Evolutionary conservation across 164 flowering plant species (phyloP).

Genomic region (Paratinospora sagittata): DNA sequence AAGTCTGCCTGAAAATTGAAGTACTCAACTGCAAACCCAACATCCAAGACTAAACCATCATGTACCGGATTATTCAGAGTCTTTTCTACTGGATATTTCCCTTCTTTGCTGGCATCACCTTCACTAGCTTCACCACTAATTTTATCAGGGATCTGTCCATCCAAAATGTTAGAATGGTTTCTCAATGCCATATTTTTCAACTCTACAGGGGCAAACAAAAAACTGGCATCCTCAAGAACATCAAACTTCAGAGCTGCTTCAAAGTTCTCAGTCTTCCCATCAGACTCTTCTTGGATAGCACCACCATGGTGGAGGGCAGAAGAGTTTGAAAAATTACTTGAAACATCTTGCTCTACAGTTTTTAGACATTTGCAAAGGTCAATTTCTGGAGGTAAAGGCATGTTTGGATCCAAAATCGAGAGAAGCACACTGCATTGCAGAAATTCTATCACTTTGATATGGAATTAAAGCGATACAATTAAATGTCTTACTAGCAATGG

Average conservation of each 20-base stretch:
- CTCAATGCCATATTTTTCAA: slow-evolving; percentile 40
- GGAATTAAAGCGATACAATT: slow-evolving; percentile 5
- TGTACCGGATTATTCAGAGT: slow-evolving; percentile 17
- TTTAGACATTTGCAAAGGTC: slow-evolving; percentile 52
- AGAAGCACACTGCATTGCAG: slow-evolving; percentile 71
- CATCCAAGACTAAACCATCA: slow-evolving; percentile 36
- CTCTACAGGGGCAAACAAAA: slow-evolving; percentile 73
- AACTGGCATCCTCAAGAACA: slow-evolving; percentile 50
- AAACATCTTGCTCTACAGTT: slow-evolving; percentile 33
- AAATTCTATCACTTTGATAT: slow-evolving; percentile 8
- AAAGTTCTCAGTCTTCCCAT: slow-evolving; percentile 38
- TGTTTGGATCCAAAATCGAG: slow-evolving; percentile 68
- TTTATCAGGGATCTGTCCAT: slow-evolving; percentile 25
- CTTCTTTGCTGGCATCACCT: slow-evolving; percentile 27
- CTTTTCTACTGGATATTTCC: slow-evolving; percentile 24
- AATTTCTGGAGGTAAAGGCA: slow-evolving; percentile 71
- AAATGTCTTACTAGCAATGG: not conserved
- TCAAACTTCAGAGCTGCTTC: slow-evolving; percentile 43
- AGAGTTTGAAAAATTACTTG: slow-evolving; percentile 23
- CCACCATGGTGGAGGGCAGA: slow-evolving; percentile 24
- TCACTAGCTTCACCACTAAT: slow-evolving; percentile 22
- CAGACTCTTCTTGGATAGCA: slow-evolving; percentile 37
- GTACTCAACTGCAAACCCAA: slow-evolving; percentile 40
- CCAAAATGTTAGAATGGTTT: slow-evolving; percentile 20
- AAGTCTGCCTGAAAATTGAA: slow-evolving; percentile 66